Conservation (phyloP, 805 yeast genomes). For the Kuraishia hungarica region DNA sequence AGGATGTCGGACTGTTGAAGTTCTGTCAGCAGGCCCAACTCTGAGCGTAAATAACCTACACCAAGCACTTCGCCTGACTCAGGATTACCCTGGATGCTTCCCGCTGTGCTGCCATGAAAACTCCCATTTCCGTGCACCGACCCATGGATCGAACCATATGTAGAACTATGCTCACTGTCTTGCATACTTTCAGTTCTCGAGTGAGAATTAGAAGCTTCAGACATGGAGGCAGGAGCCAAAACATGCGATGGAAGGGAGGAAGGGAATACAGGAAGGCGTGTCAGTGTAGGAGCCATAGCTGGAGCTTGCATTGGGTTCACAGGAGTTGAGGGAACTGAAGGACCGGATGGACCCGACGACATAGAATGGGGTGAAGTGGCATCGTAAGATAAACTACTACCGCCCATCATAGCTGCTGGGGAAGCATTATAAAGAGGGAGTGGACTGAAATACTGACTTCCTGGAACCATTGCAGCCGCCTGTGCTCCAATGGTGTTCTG, state of each 20-base stretch:
- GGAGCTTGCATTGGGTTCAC: neutral
- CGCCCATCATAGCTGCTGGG: neutral
- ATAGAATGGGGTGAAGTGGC: neutral
- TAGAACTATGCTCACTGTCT: neutral
- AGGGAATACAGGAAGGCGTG: neutral
- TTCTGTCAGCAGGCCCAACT: constrained; percentile 26
- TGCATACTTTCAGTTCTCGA: neutral
- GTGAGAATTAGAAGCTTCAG: neutral
- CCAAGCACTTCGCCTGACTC: neutral
- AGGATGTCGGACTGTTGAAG: constrained; percentile 26
- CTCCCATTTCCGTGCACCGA: neutral
- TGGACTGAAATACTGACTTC: neutral
- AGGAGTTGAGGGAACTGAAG: neutral
- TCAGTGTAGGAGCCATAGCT: neutral
- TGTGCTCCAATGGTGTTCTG: neutral
- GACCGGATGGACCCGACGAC: neutral
- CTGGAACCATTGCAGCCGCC: neutral
- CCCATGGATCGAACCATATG: neutral
- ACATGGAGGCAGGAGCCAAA: neutral
- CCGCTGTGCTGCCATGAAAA: no score
- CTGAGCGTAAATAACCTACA: constrained; percentile 13
- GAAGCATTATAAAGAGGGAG: neutral
- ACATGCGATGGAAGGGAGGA: neutral
- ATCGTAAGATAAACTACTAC: neutral
- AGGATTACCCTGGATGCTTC: no score